These are phyloP conservation scores for Clitopilus passeckerianus DNA, from an alignment of 768 basidiomycete genomes.

Conservation along the genomic window DNA sequence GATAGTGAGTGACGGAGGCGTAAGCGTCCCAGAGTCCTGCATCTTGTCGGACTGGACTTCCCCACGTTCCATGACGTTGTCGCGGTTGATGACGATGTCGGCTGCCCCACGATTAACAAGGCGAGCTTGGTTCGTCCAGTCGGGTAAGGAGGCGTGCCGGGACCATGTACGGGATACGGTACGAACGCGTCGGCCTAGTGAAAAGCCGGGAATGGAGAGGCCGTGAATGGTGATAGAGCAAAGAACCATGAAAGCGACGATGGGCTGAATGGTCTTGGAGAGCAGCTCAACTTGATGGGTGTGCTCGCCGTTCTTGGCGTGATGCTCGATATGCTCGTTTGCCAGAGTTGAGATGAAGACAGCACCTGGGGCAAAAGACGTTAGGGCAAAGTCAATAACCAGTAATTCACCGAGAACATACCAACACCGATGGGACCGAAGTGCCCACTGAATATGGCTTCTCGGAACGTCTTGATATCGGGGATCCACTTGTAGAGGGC, in stretches of 20 bases:
- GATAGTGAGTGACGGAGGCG: not conserved
- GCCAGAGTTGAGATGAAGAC: constrained; percentile 92
- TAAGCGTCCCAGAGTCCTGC: not conserved
- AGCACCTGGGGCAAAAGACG: constrained; percentile 45
- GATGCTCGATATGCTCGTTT: constrained; percentile 46
- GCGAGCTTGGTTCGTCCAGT: constrained; percentile 79
- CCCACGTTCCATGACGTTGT: constrained; percentile 47
- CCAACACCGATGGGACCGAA: constrained; percentile 89
- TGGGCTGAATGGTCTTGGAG: constrained; percentile 78
- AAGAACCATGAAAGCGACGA: constrained; percentile 93
- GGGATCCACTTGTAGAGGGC: constrained; percentile 90
- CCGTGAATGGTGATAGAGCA: constrained; percentile 86
- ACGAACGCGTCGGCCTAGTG: constrained; percentile 88
- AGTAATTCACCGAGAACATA: constrained; percentile 19
- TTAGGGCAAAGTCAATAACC: not conserved
- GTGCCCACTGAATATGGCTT: constrained; percentile 93
- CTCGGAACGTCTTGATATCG: constrained; percentile 90
- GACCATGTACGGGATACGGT: constrained; percentile 89
- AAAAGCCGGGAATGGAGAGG: constrained; percentile 92
- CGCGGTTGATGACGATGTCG: constrained; percentile 84
- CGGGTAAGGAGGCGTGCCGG: constrained; percentile 64
- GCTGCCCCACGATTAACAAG: constrained; percentile 60
- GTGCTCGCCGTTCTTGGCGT: constrained; percentile 26
- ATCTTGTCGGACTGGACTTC: constrained; percentile 4
- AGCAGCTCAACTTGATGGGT: constrained; percentile 60